phyloP scores from a whole-genome alignment of 2,329 filamentous ascomycete species.

The Aspergillus arachidicola region DNA sequence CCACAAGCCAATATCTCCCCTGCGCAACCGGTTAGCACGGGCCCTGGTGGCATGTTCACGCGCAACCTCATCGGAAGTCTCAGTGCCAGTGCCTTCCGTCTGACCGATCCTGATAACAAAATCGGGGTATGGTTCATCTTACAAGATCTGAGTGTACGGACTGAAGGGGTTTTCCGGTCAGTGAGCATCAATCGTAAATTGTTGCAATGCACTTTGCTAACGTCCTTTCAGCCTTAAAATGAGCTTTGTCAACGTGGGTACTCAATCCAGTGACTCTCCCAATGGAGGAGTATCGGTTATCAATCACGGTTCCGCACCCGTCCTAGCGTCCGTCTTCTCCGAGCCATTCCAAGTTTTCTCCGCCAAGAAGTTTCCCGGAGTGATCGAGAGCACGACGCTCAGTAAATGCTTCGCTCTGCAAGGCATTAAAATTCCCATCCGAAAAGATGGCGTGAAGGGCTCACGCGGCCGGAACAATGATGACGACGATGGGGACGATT shows the following conservation, averaged over 20 bases:
- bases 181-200: background rate
- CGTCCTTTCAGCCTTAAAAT: conserved; percentile 59
- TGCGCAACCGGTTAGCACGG: conserved; percentile 41
- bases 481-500: conserved; percentile 36
- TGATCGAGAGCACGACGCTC: conserved; percentile 87
- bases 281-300: conserved; percentile 53
- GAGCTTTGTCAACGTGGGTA: conserved; percentile 83
- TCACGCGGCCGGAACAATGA: conserved; percentile 39
- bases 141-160: conserved; percentile 91
- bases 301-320: conserved; percentile 75
- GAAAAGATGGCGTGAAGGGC: conserved; percentile 72
- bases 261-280: conserved; percentile 40
- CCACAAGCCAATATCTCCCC: conserved; percentile 39
- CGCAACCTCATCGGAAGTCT: conserved; percentile 92
- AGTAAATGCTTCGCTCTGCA: conserved; percentile 93
- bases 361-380: conserved; percentile 97
- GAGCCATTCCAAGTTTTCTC: conserved; percentile 92
- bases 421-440: conserved; percentile 94
- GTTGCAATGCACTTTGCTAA: conserved; percentile 13
- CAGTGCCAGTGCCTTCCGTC: conserved; percentile 81
- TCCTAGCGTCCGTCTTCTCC: conserved; percentile 83
- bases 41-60: conserved; percentile 83
- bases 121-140: conserved; percentile 96
- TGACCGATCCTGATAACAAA: conserved; percentile 77
- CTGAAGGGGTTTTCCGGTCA: conserved; percentile 87